Evolutionary conservation across 768 basidiomycete species (phyloP), one percentile per base, ranked within the genome.

Genomic region (Gloeopeniophorella convolvens): DNA sequence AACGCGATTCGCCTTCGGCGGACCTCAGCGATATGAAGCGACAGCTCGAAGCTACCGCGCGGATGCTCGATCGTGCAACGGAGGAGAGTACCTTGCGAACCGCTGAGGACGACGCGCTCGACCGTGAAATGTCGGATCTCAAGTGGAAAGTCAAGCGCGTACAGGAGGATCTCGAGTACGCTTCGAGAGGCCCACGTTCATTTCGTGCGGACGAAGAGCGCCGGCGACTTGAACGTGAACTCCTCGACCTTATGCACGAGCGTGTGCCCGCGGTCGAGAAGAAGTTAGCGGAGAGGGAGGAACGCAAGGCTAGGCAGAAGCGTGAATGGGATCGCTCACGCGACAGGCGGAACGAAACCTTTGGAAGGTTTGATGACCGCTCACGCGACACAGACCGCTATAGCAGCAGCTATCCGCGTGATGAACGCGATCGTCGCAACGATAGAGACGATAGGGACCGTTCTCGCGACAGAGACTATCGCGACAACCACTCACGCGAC

Each of bases 101-200:
- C 0, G 79, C 72, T 2, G 93, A 95, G 53, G 93, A 97, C 60
- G 93, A 96, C 48, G 85, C 76, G 42, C 73, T 99, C n/a, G 89
- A 94, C 46, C 77, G 84, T 37, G 96, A 98, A 67, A 76, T 96
- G 69, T 79, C 84, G 6, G 89, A 94, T 56, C 70, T 99, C 40
- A 80, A 79, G 36, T 90, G 89, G 61, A 79, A 85, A 24, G 90
- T 96, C 39, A 80, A 82, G 62, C 73, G 93, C 18, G 77, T 99
- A 4, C 84, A 89, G 62, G 91, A 96, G 42, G 95, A 98, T 65
- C 71, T 99, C 26, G 92, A 96, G 34, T 89, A 93, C 57, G 81
- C 83, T 45, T 79, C 82, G 2, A 79, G 84, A 6, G 87, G 90
- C 0, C 80, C 90, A 1, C 76, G 82, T 50, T 78, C 81, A 3